These are phyloP conservation scores for Arabidopsis thaliana DNA, from an alignment of 345 rosid genomes.

Conservation along the genomic window TAIR10.1 NC_003075.7:15841501-15842000, in stretches of 20 bases:
- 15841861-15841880: background rate
- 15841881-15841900: background rate
- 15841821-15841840: too few species aligned
- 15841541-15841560: constrained; percentile 11
- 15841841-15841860: background rate
- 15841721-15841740: too few species aligned
- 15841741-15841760: background rate
- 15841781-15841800: too few species aligned
- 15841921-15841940: background rate
- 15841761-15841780: too few species aligned
- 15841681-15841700: too few species aligned
- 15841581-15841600: constrained; percentile 12
- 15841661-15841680: too few species aligned
- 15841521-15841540: background rate
- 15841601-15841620: constrained; percentile 13
- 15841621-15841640: background rate
- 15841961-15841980: background rate
- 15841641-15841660: background rate
- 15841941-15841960: background rate
- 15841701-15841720: too few species aligned
- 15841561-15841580: constrained; percentile 30
- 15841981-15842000: background rate
- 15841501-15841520: constrained; percentile 2
- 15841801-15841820: too few species aligned
- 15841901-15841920: background rate